phyloP scores from a whole-genome alignment of 768 basidiomycete genomes.

The Astraeus odoratus region DNA sequence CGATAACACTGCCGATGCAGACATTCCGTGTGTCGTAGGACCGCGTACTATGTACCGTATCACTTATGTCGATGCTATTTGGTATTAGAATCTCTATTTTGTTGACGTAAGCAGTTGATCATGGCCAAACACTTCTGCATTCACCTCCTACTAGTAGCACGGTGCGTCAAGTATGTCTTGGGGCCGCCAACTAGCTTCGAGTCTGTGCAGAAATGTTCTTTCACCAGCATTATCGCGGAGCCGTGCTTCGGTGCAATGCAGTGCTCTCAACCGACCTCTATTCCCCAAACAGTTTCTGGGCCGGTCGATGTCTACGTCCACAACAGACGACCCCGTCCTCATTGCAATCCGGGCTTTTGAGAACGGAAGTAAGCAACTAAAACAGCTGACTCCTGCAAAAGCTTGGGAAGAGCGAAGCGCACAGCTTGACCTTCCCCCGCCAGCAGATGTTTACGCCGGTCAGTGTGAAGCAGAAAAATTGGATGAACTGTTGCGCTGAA shows the following conservation, averaged over 20 bases:
- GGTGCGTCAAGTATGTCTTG: no score
- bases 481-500: conserved; percentile 4
- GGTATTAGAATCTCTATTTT: no score
- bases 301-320: background rate
- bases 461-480: conserved; percentile 12
- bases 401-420: conserved; percentile 26
- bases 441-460: conserved; percentile 54
- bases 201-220: conserved; percentile 8
- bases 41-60: no score
- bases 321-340: background rate
- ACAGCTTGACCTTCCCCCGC: conserved; percentile 23
- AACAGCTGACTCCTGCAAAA: conserved; percentile 27
- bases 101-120: no score
- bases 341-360: conserved; percentile 1
- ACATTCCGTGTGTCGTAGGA: conserved; percentile 38
- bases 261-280: background rate
- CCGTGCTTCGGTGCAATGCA: background rate
- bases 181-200: conserved; percentile 10
- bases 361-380: conserved; percentile 11
- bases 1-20: conserved; percentile 52
- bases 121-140: no score
- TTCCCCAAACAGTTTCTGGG: background rate
- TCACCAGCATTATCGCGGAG: background rate
- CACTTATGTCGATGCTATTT: no score
- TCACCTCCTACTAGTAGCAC: no score